A percentile compares a stretch with the other conserved stretches of the same genome.
These are phyloP conservation scores for Myxozyma geophila DNA, from an alignment of 805 yeast genomes.

Conservation along the genomic window DNA sequence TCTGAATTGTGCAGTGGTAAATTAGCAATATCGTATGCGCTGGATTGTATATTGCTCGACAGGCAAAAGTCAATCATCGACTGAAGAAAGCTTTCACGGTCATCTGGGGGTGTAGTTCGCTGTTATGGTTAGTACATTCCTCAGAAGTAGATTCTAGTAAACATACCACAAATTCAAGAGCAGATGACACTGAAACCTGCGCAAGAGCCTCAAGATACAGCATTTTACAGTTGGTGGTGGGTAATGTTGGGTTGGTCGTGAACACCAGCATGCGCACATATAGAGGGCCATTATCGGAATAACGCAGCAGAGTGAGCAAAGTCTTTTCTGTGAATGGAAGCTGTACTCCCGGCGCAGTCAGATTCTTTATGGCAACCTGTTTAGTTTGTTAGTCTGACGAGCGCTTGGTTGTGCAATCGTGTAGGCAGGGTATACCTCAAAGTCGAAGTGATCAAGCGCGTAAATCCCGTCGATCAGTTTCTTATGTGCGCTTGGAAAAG, in stretches of 20 bases:
- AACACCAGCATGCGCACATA: conserved; percentile 21
- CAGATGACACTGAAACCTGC: conserved; percentile 21
- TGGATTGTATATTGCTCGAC: not conserved
- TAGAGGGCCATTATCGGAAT: conserved; percentile 22
- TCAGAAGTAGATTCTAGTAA: not conserved
- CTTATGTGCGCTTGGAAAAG: conserved; percentile 20
- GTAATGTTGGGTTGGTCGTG: conserved; percentile 14
- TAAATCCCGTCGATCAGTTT: conserved; percentile 27
- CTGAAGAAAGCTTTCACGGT: conserved; percentile 4
- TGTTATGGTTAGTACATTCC: not conserved
- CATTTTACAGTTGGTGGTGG: conserved; percentile 4
- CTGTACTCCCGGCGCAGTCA: conserved; percentile 28
- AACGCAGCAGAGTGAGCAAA: conserved; percentile 16
- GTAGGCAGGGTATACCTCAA: conserved; percentile 7
- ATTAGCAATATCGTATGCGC: conserved; percentile 16
- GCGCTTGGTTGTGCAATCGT: not conserved
- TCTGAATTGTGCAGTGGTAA: conserved; percentile 15
- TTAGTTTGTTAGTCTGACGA: not conserved
- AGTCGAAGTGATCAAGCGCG: conserved; percentile 30
- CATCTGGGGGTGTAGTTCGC: conserved; percentile 19
- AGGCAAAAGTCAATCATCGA: conserved; percentile 21
- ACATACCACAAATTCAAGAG: conserved; percentile 23
- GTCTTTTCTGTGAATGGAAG: conserved; percentile 30
- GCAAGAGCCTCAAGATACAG: conserved; percentile 25
- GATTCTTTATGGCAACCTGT: conserved; percentile 24